Evolutionary conservation across 306 rosid genomes (phyloP).

Genomic region (Castanospermum australe): DNA sequence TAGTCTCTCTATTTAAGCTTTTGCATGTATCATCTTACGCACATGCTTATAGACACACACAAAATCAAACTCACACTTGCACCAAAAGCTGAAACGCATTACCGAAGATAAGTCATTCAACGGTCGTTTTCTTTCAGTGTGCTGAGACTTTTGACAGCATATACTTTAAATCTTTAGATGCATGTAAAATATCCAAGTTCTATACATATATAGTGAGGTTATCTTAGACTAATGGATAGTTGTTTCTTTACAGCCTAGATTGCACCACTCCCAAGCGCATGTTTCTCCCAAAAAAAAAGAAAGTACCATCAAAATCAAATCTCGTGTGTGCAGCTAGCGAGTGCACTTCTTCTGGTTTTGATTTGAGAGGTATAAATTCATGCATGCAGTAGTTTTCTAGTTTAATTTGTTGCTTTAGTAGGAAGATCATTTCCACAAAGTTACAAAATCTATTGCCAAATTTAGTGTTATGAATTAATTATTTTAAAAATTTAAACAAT

Average conservation of each 20-base stretch:
- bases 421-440: not conserved
- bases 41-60: too few species aligned
- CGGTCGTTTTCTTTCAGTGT: not conserved
- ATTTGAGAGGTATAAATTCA: not conserved
- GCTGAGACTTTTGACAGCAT: not conserved
- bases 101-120: not conserved
- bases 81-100: not conserved
- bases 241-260: conserved; percentile 20
- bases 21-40: too few species aligned
- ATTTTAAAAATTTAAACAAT: too few species aligned
- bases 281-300: not conserved
- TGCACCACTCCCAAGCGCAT: not conserved
- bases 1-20: too few species aligned
- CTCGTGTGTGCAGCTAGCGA: not conserved
- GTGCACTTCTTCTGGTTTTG: not conserved
- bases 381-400: not conserved
- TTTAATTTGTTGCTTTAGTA: not conserved
- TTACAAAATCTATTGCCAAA: not conserved
- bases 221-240: not conserved
- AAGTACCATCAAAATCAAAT: not conserved
- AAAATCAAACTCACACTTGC: too few species aligned
- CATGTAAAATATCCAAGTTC: not conserved
- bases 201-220: not conserved
- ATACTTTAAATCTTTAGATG: not conserved
- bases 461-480: too few species aligned